Base-by-base conservation (phyloP, 441 rosid genomes). In the Croton setiger region DNA sequence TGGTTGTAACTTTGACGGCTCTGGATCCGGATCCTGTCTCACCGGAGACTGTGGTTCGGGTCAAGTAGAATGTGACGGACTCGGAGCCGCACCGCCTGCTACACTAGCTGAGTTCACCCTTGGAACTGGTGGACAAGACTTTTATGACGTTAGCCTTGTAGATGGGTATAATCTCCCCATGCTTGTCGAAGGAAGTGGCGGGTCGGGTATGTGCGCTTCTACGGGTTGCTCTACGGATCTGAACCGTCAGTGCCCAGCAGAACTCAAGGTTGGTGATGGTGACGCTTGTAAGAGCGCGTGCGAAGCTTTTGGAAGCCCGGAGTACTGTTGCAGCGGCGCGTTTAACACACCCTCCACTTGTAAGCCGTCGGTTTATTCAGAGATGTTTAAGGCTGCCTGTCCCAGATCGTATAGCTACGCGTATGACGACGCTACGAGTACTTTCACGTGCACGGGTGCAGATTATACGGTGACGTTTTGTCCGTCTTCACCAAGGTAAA, bases 271-370 rank as follows among this genome's bases (percentile, higher is more conserved):
- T 31, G 82, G 80, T 68, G 83, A 76, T 49, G 88, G 72, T 5
- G 83, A 79, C 68, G 98, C 97, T 7, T 94, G 99, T 60, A 91
- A 84, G 79, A 92, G 98, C 83, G 99, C 99, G 55, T 94, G 99
- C 37, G 94, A 87, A 58, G 98, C 94, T 47, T 94, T 94, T 57
- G 86, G 89, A 0, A 86, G 86, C 55, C 88, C 92, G 0, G 74
- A 84, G 75, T 94, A 87, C 68, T 94, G 98, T 69, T 92, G 99
- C 69, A 88, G 87, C 43, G 99, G 96, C 53, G 88, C 84, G 74
- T 92, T 80, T 72, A 86, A 84, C 33, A 81, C 96, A n/a, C 97
- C 98, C 1, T 72, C 77, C 21, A 83, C 91, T 17, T 92, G 97
- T 61, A 87, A 79, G 67, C 98, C 99, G 5, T 84, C 85, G 11